Base-by-base conservation (phyloP, 2,329 filamentous ascomycete species). In the Alternaria gansuensis region DNA sequence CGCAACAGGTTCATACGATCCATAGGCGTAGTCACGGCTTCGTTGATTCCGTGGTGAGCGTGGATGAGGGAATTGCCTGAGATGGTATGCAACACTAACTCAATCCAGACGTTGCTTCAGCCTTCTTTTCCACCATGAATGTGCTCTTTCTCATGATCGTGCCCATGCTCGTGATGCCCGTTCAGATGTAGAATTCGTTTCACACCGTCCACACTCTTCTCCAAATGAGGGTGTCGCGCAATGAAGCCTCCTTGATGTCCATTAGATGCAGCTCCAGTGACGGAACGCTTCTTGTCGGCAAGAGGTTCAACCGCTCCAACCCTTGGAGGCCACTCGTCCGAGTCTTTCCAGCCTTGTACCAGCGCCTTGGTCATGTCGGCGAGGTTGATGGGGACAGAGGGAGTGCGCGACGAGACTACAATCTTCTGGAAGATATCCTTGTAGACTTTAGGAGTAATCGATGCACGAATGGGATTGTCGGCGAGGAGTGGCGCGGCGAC, bases 301-400 rank as follows among this genome's bases (percentile, higher is more conserved):
- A 78, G 79, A 62, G 82, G 75, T 70, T 85, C 81, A 44, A 82
- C 67, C 45, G 83, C 71, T 17, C 80, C 79, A 0, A 83, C 76
- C 66, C 86, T 87, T 1, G 91, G 92, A 4, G 94, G 93, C 94
- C 94, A 98, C 77, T 97, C 92, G 14, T 93, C 93, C 69, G 95
- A 92, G 39, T 91, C 85, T 77, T 96, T 96, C 94, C 94, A 97
- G 41, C 94, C 94, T 28, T 90, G 84, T 0, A 98, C 93, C 65
- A 94, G 90, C 11, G 91, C 87, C 9, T 87, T 85, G 23, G 91
- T 87, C 80, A 97, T 88, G 68, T 96, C 92, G 29, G 84, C 81
- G 0, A 98, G 85, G 68, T 97, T 97, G 71, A 97, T 90, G 3
- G 94, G 94, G 14, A 96, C 91, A 1, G 90, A 89, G 0, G 94